Conservation (phyloP, 805 yeast species). For the Saccharomycopsis amapae region DNA sequence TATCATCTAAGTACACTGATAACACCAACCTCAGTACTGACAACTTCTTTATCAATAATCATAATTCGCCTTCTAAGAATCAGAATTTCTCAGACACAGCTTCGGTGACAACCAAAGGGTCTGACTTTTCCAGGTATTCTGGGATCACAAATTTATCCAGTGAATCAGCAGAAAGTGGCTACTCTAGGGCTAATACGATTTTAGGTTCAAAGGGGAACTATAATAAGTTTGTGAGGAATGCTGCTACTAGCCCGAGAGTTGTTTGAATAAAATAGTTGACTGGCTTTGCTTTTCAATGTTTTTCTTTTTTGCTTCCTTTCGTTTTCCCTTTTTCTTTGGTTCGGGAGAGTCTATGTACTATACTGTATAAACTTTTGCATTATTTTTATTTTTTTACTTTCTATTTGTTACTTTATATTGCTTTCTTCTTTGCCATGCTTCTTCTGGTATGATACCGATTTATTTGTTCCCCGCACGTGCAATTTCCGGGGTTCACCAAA, state of each 20-base stretch:
- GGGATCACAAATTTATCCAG: neutral
- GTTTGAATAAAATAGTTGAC: neutral
- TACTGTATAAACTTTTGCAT: too few species aligned
- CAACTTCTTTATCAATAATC: neutral
- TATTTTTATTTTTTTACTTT: too few species aligned
- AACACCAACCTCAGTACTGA: neutral
- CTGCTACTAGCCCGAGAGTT: neutral
- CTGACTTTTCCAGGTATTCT: neutral
- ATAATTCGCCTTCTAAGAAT: neutral
- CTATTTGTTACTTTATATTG: too few species aligned
- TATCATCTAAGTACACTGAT: neutral
- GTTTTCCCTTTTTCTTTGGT: too few species aligned
- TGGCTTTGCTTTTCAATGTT: too few species aligned
- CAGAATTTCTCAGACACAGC: neutral
- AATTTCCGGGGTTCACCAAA: too few species aligned
- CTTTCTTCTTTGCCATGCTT: too few species aligned
- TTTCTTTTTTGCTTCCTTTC: too few species aligned
- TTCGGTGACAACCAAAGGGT: neutral
- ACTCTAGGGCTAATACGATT: neutral
- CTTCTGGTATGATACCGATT: too few species aligned
- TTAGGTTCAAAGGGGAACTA: conserved; percentile 2
- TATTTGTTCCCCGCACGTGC: too few species aligned
- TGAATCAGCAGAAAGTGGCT: neutral
- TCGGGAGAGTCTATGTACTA: too few species aligned
- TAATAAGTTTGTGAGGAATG: conserved; percentile 3